These are phyloP conservation scores for Trypanosoma avium DNA, from an alignment of 208 protist species.

Conservation along the genomic window DNA sequence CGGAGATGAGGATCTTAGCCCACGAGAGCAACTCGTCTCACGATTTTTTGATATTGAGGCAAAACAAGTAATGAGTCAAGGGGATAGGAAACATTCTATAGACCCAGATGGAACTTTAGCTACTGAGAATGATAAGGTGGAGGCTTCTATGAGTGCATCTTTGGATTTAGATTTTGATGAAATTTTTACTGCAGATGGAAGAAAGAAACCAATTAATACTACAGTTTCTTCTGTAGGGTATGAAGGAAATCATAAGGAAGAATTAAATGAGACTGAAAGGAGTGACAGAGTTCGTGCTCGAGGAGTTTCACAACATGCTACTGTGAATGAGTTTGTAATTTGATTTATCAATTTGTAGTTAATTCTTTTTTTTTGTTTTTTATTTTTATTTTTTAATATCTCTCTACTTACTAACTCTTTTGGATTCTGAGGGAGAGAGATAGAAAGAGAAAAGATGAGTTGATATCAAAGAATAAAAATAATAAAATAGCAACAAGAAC, in stretches of 20 bases:
- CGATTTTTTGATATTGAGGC: conserved; percentile 88
- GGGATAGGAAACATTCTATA: background rate
- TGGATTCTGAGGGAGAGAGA: background rate
- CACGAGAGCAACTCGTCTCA: conserved; percentile 84
- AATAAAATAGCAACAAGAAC: too few relatives aligned
- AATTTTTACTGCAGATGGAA: conserved; percentile 48
- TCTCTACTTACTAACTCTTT: background rate
- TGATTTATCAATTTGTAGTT: background rate
- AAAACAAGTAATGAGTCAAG: conserved; percentile 53
- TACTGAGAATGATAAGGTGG: conserved; percentile 2
- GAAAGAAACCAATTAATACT: conserved; percentile 15
- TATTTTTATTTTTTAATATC: conserved; percentile 24
- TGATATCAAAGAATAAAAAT: too few relatives aligned
- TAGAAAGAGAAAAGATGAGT: background rate
- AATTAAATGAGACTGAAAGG: background rate
- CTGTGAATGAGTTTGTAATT: conserved; percentile 24
- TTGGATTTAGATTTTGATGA: conserved; percentile 82
- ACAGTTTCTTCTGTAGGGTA: background rate
- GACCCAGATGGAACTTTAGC: conserved; percentile 10
- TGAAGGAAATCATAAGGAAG: background rate
- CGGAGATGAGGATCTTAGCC: conserved; percentile 84
- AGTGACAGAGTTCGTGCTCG: background rate
- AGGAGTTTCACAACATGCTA: conserved; percentile 9
- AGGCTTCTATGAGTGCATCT: conserved; percentile 17
- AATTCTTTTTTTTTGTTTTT: conserved; percentile 24